Evolutionary conservation across 164 flowering plant genomes (phyloP), one percentile per base, ranked within the genome.

Genomic region (Annona cherimola): DNA sequence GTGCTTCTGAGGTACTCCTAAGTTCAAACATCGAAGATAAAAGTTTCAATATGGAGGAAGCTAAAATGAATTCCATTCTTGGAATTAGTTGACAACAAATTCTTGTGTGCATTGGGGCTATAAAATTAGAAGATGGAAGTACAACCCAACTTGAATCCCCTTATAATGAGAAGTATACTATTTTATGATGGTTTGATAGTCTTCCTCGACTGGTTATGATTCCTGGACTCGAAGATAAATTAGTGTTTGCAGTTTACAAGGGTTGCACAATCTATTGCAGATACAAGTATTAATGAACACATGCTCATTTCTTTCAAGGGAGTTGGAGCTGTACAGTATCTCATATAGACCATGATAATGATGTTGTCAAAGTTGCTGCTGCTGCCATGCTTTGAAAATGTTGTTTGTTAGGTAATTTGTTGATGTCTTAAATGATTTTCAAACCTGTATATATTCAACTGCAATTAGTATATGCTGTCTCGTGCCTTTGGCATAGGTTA

Each of bases 71-170:
- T 43, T 97, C 98, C 35, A 77, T 91, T 39, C 78, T 90, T 81
- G 94, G 90, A 20, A 78, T 90, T 57, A 73, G 94, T 9, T 85
- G 79, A 8, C 96, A 93, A 71, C 92, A 88, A 55, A 92, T 92
- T 80, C 97, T 94, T 79, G 97, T 87, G 42, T 93, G 97, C 63
- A 75, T 86, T 73, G 96, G 94, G 61, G 96, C 93, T 63, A 88
- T 92, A 76, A 97, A 94, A 80, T 45, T 76, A 55, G 92, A 90
- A 69, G 87, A 85, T 67, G 83, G 76, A 62, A 75, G 61, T 42
- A 73, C 75, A 54, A 70, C 81, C 63, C 75, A 74, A 68, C 54
- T 78, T 7, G 85, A 76, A 68, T 42, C 72, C 6, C 69, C 83
- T 5, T 69, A 61, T 2, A 63, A 70, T 73, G 73, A 72, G 64